Evolutionary conservation across 1,139 yeast genomes (phyloP), one percentile per base, ranked within the genome.

Genomic region (Taiozyma sp.): DNA sequence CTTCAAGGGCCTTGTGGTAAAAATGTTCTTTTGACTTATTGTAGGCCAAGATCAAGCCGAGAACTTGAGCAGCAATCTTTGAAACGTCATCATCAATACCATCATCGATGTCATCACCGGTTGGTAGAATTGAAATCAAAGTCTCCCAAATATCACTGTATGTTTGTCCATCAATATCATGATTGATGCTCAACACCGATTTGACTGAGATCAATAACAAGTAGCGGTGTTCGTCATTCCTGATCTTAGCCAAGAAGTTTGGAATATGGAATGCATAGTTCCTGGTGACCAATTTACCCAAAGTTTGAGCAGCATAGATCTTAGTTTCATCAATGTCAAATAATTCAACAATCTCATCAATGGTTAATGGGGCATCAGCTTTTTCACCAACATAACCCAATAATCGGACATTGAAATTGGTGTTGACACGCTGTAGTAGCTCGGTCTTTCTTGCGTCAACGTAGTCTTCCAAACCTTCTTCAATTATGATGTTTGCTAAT

Each of bases 271-370:
- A 56, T 1, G 62, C 59, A 8, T 73, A 58, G 53, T 77, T 70
- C 34, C 68, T 67, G 11, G 75, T 68, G 8, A 76, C 72, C 30
- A 79, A 62, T 14, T 76, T 72, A 1, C 88, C 86, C 41, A 82
- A 65, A 0, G 86, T 72, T 45, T 74, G 73, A 0, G 86, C 78
- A 1, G 83, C 74, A 7, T 79, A 78, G 22, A 68, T 55, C 49
- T 72, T 72, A 10, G 76, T 64, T 7, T 66, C 64, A 19, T 74
- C 79, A 45, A 77, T 76, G 6, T 60, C 49, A 26, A 62, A 62
- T 43, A 54, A 59, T 9, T 32, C 22, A 26, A 51, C 46, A 11
- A 62, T 47, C 41, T 58, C 55, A 2, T 60, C 62, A 42, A 55
- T 52, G 8, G 56, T 44, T n/a, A 59, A 45, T 1, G 55, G 43